Conservation (phyloP, 495 filamentous ascomycete species). For the Penicillium daleae region DNA sequence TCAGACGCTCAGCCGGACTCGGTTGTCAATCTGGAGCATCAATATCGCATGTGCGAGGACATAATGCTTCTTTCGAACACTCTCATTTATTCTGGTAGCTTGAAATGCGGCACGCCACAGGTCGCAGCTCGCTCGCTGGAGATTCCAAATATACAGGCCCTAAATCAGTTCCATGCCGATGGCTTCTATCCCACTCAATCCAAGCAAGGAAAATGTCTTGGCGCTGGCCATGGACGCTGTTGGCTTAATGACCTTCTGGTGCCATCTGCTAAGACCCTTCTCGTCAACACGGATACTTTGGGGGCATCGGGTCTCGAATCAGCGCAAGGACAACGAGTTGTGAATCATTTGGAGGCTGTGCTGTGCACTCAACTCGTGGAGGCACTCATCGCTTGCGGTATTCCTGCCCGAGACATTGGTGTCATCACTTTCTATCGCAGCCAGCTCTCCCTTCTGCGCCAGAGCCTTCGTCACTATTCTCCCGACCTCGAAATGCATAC, state of each 20-base stretch:
- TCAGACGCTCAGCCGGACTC: constrained; percentile 85
- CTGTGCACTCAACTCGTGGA: constrained; percentile 80
- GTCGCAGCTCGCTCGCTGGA: constrained; percentile 67
- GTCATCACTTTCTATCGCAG: constrained; percentile 98
- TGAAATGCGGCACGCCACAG: constrained; percentile 83
- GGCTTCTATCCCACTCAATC: constrained; percentile 32
- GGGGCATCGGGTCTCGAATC: constrained; percentile 66
- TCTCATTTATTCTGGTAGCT: constrained; percentile 84
- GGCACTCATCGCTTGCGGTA: constrained; percentile 71
- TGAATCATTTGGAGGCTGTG: constrained; percentile 78
- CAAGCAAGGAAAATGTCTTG: constrained; percentile 54
- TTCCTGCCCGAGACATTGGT: constrained; percentile 79
- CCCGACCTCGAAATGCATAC: constrained; percentile 89
- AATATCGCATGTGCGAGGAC: constrained; percentile 97
- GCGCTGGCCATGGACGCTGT: constrained; percentile 58
- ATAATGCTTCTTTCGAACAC: constrained; percentile 93
- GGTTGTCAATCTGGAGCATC: constrained; percentile 88
- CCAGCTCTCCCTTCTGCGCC: constrained; percentile 71
- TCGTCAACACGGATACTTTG: constrained; percentile 85
- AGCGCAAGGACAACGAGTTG: constrained; percentile 77
- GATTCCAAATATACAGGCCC: constrained; percentile 61
- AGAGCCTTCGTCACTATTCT: constrained; percentile 52
- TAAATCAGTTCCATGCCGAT: constrained; percentile 58
- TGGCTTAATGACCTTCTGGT: constrained; percentile 82
- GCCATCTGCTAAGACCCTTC: constrained; percentile 71